A percentile compares a stretch with the other conserved stretches of the same genome.
Evolutionary conservation across 1,284 basidiomycete genomes (phyloP).

Genomic region (Heliocybe sulcata): DNA sequence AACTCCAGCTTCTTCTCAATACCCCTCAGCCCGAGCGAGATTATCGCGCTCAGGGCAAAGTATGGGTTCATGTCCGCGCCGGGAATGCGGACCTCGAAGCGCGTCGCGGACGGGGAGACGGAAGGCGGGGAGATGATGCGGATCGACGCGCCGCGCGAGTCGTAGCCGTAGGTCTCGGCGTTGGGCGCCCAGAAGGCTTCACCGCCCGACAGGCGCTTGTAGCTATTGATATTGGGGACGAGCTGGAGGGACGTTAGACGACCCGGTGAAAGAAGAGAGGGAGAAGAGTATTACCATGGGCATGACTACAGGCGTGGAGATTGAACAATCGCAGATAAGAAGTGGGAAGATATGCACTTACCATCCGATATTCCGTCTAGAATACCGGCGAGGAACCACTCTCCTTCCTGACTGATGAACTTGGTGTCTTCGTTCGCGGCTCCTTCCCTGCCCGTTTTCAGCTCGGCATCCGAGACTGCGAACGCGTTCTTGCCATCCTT

Average conservation of each 20-base stretch:
- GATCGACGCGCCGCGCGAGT: slow-evolving; percentile 87
- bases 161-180: slow-evolving; percentile 90
- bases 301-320: slow-evolving; percentile 39
- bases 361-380: slow-evolving; percentile 86
- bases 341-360: slow-evolving; percentile 25
- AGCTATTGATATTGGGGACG: slow-evolving; percentile 94
- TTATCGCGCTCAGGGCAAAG: slow-evolving; percentile 82
- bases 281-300: slow-evolving; percentile 52
- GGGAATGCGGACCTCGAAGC: slow-evolving; percentile 90
- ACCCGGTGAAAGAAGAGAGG: no score
- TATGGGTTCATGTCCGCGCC: slow-evolving; percentile 96
- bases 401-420: slow-evolving; percentile 79
- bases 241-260: slow-evolving; percentile 43
- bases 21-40: slow-evolving; percentile 81
- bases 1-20: slow-evolving; percentile 73
- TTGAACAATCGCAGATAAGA: not conserved
- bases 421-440: slow-evolving; percentile 79
- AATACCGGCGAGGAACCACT: slow-evolving; percentile 90
- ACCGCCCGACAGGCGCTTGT: slow-evolving; percentile 94
- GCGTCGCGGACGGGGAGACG: slow-evolving; percentile 71
- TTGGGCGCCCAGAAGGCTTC: slow-evolving; percentile 96
- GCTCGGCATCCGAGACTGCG: slow-evolving; percentile 55
- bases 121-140: slow-evolving; percentile 89
- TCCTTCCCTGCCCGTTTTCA: slow-evolving; percentile 46
- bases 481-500: slow-evolving; percentile 73